phyloP scores from a whole-genome alignment of 1,284 basidiomycete genomes.

The Pseudozyma sp. region DNA sequence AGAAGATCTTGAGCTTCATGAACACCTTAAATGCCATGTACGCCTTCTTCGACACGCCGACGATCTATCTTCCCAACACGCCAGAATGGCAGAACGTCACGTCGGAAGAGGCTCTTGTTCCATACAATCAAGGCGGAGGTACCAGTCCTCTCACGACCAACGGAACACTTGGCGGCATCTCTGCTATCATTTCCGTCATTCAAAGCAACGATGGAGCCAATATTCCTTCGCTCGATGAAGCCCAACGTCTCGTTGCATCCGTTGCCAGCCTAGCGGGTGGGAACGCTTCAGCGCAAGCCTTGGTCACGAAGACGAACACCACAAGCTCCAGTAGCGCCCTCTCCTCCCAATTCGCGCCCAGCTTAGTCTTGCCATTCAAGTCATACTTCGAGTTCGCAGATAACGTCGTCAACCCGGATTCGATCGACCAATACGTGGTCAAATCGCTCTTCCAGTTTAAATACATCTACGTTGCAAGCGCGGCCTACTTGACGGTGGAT shows the following conservation, averaged over 20 bases:
- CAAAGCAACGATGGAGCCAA: conserved; percentile 39
- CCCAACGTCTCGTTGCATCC: conserved; percentile 21
- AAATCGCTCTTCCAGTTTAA: conserved; percentile 45
- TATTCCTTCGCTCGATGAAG: conserved; percentile 23
- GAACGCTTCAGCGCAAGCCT: not conserved
- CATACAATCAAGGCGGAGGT: conserved; percentile 7
- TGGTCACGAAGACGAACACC: conserved; percentile 15
- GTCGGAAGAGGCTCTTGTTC: conserved; percentile 1
- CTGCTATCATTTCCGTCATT: conserved; percentile 35
- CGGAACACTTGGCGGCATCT: conserved; percentile 18
- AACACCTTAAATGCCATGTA: conserved; percentile 39
- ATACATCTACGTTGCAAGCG: conserved; percentile 43
- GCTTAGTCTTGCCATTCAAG: conserved; percentile 31
- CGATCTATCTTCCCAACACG: conserved; percentile 25
- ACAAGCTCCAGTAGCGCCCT: conserved; percentile 7
- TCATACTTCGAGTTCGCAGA: conserved; percentile 32
- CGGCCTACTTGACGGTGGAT: conserved; percentile 29
- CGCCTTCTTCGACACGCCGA: conserved; percentile 13
- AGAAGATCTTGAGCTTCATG: conserved; percentile 41
- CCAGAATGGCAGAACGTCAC: conserved; percentile 16
- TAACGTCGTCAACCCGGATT: conserved; percentile 37
- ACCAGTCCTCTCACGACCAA: conserved; percentile 19
- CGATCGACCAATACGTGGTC: conserved; percentile 19
- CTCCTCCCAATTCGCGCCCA: conserved; percentile 23
- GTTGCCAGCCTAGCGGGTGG: conserved; percentile 31